These are phyloP conservation scores for Candida oleophila DNA, from an alignment of 805 yeast genomes.

Conservation along the genomic window DNA sequence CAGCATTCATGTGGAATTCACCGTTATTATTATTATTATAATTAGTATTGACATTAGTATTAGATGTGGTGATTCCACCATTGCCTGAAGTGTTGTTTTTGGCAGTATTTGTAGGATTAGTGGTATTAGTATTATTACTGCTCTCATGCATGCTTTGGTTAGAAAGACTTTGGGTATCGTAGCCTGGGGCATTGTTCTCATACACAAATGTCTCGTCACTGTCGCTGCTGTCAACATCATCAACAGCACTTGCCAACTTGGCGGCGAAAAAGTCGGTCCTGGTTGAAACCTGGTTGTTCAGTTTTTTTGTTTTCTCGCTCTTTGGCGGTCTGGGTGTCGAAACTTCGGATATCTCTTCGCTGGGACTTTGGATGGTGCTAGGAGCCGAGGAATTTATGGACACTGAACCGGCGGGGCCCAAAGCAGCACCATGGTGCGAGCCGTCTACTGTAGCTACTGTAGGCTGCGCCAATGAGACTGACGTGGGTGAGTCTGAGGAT, in stretches of 20 bases:
- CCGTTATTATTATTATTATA: background rate
- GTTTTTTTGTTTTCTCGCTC: constrained; percentile 11
- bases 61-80: no score
- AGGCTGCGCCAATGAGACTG: background rate
- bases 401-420: background rate
- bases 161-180: background rate
- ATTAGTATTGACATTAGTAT: background rate
- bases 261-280: constrained; percentile 95
- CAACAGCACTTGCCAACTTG: constrained; percentile 89
- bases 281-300: constrained; percentile 45
- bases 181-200: constrained; percentile 44
- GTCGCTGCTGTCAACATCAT: constrained; percentile 82
- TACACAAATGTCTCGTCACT: constrained; percentile 96
- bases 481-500: background rate
- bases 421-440: background rate
- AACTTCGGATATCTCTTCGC: background rate
- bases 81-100: background rate
- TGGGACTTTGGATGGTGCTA: background rate
- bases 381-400: background rate
- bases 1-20: background rate
- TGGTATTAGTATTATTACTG: background rate
- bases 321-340: background rate
- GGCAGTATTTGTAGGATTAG: background rate
- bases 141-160: constrained; percentile 1
- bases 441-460: background rate